phyloP scores from a whole-genome alignment of 129 eudicot genomes.

The Centrapalus pauciflorus region DNA sequence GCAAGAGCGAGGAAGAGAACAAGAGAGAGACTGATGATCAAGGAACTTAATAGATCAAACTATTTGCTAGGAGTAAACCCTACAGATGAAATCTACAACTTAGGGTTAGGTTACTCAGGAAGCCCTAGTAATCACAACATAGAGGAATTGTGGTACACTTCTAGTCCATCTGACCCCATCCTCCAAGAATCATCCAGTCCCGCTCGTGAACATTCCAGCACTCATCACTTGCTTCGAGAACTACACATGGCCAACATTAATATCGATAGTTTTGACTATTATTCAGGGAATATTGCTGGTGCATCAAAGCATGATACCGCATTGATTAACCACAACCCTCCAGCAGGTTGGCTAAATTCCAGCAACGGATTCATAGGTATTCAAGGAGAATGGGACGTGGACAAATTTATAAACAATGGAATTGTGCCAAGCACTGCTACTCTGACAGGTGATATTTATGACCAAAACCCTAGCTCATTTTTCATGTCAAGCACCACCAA shows the following conservation, averaged over 20 bases:
- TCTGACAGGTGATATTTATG: constrained; percentile 22
- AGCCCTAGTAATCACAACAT: constrained; percentile 21
- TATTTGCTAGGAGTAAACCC: constrained; percentile 3
- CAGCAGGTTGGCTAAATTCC: constrained; percentile 20
- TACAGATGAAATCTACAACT: constrained; percentile 14
- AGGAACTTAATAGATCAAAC: constrained; percentile 16
- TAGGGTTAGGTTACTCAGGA: constrained; percentile 28
- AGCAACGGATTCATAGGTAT: constrained; percentile 1
- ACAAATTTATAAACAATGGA: constrained; percentile 6
- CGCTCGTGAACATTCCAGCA: constrained; percentile 19
- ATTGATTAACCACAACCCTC: constrained; percentile 17
- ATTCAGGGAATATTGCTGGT: constrained; percentile 4
- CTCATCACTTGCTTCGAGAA: constrained; percentile 16
- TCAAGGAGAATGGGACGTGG: constrained; percentile 28
- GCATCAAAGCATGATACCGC: not conserved
- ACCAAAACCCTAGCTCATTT: constrained; percentile 27
- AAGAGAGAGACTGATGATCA: constrained; percentile 36
- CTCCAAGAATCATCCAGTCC: constrained; percentile 19
- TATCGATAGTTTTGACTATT: constrained; percentile 3
- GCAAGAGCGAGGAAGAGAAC: constrained; percentile 57
- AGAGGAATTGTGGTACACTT: constrained; percentile 18
- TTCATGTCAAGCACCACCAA: constrained; percentile 14
- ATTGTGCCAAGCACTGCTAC: constrained; percentile 11
- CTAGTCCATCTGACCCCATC: constrained; percentile 15
- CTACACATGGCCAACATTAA: constrained; percentile 6